A percentile compares a stretch with the other conserved stretches of the same genome.
Evolutionary conservation across 2,329 filamentous ascomycete species (phyloP).

Genomic region (Camillea tinctor): DNA sequence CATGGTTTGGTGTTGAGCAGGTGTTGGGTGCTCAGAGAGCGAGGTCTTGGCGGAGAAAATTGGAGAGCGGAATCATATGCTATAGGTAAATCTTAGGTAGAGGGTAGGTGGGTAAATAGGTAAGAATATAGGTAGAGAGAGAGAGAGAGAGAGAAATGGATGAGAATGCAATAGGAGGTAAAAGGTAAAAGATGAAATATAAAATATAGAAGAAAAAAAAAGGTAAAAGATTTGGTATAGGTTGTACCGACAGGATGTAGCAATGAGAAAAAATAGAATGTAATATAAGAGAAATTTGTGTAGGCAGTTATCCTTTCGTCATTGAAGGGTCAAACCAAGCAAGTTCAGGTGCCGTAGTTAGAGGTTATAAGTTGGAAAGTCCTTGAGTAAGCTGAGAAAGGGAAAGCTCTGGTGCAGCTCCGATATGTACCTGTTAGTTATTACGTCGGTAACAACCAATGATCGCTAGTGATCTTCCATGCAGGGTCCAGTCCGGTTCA

Average conservation of each 20-base stretch:
- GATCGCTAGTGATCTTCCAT: neutral
- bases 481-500: neutral
- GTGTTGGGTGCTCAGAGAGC: constrained; percentile 22
- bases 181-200: too few relatives aligned
- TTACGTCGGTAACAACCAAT: too few relatives aligned
- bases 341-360: too few relatives aligned
- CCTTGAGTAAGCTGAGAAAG: neutral
- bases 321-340: neutral
- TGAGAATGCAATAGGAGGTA: too few relatives aligned
- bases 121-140: constrained; percentile 4
- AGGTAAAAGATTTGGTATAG: too few relatives aligned
- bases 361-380: too few relatives aligned
- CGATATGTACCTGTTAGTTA: neutral
- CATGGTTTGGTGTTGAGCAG: constrained; percentile 20
- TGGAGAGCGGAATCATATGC: constrained; percentile 2
- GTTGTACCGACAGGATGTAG: too few relatives aligned
- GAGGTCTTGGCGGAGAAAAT: neutral
- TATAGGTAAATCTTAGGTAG: too few relatives aligned
- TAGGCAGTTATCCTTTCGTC: neutral
- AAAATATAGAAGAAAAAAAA: too few relatives aligned
- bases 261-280: neutral
- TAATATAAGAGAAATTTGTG: neutral
- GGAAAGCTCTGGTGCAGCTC: neutral
- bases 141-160: neutral
- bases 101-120: too few relatives aligned